These are phyloP conservation scores for Monascus purpureus DNA, from an alignment of 495 filamentous ascomycete species.

Conservation along the genomic window DNA sequence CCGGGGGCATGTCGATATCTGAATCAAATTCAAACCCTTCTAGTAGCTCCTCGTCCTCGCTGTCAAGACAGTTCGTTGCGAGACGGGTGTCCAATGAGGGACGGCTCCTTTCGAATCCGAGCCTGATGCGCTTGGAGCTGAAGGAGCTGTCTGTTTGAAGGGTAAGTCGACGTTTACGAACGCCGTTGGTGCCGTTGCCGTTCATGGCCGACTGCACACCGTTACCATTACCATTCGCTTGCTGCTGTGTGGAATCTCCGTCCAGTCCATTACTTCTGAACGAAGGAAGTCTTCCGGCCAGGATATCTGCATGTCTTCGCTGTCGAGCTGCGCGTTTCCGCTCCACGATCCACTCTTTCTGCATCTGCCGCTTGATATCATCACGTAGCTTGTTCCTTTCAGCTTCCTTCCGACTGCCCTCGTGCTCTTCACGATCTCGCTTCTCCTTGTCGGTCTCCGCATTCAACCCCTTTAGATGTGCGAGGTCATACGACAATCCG, in stretches of 20 bases:
- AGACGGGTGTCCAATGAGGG: constrained; percentile 17
- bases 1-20: constrained; percentile 30
- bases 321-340: constrained; percentile 34
- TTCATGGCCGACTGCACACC: no score
- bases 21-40: constrained; percentile 37
- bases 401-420: constrained; percentile 28
- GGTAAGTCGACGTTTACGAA: constrained; percentile 2
- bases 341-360: constrained; percentile 38
- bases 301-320: constrained; percentile 17
- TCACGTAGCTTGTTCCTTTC: constrained; percentile 29
- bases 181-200: no score
- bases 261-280: no score
- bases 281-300: constrained; percentile 4
- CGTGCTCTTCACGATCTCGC: constrained; percentile 25
- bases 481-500: constrained; percentile 70
- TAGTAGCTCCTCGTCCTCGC: constrained; percentile 16
- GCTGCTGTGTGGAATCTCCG: no score
- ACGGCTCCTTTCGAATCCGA: constrained; percentile 10
- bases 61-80: constrained; percentile 10
- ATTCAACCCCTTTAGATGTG: constrained; percentile 63
- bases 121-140: not conserved
- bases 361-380: constrained; percentile 27
- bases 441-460: constrained; percentile 54
- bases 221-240: no score
- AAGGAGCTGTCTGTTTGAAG: not conserved